These are phyloP conservation scores for Arthrinium puccinioides DNA, from an alignment of 2,329 filamentous ascomycete genomes.

Conservation along the genomic window DNA sequence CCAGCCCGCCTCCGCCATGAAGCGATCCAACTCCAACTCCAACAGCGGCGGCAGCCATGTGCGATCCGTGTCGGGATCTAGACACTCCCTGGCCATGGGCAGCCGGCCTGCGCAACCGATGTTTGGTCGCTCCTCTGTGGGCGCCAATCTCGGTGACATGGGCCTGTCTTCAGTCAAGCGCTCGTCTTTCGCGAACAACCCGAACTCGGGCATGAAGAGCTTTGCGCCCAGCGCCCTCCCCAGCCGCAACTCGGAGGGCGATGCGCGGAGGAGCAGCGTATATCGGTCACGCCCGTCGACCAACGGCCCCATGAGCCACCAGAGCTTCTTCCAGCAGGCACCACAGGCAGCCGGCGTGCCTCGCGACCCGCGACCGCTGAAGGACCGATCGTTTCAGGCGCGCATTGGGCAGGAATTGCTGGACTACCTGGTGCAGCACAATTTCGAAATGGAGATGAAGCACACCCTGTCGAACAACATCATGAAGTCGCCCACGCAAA, in stretches of 20 bases:
- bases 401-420: slow-evolving; percentile 83
- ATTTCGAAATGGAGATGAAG: slow-evolving; percentile 98
- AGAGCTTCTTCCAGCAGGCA: slow-evolving; percentile 91
- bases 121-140: slow-evolving; percentile 79
- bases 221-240: slow-evolving; percentile 51
- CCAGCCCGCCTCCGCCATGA: slow-evolving; percentile 87
- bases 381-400: slow-evolving; percentile 71
- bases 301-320: slow-evolving; percentile 62
- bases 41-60: slow-evolving; percentile 64
- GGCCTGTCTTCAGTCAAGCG: slow-evolving; percentile 81
- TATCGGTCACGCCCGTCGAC: slow-evolving; percentile 63
- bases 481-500: slow-evolving; percentile 90
- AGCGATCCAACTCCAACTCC: slow-evolving; percentile 76
- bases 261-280: slow-evolving; percentile 71
- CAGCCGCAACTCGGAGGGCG: slow-evolving; percentile 41
- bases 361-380: slow-evolving; percentile 78
- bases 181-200: slow-evolving; percentile 64
- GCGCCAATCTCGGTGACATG: slow-evolving; percentile 69
- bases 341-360: slow-evolving; percentile 76
- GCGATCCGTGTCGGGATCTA: slow-evolving; percentile 75
- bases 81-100: slow-evolving; percentile 77
- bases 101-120: slow-evolving; percentile 78
- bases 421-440: slow-evolving; percentile 86
- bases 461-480: slow-evolving; percentile 86
- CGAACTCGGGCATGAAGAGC: slow-evolving; percentile 58